Conservation (phyloP, 495 filamentous ascomycete species). For the Neurospora tetrasperma region DNA sequence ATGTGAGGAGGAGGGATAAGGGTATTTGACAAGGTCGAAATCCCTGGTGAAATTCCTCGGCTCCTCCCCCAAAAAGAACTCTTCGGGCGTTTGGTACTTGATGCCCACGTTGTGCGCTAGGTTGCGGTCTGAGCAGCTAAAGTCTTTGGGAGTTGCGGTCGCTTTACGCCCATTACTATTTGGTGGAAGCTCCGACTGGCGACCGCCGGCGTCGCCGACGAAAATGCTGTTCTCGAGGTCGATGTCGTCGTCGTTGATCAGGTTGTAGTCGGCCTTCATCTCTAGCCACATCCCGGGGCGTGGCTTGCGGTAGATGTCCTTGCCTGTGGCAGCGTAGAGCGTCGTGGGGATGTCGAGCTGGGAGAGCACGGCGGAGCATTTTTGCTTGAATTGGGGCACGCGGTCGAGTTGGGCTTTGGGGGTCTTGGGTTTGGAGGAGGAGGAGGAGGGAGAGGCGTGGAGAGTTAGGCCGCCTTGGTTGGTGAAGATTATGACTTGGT, state of each 20-base stretch:
- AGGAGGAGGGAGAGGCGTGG: constrained; percentile 52
- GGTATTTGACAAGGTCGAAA: constrained; percentile 49
- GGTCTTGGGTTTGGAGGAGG: constrained; percentile 47
- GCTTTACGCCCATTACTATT: constrained; percentile 4
- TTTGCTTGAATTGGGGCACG: constrained; percentile 67
- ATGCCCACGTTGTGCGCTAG: constrained; percentile 77
- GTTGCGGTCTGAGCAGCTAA: constrained; percentile 74
- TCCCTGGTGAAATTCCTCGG: constrained; percentile 50
- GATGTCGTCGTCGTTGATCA: constrained; percentile 47
- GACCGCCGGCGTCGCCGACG: constrained; percentile 76
- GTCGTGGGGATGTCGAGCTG: constrained; percentile 67
- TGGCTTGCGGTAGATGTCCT: constrained; percentile 79
- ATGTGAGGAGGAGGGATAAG: too few relatives aligned
- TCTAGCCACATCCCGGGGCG: constrained; percentile 84
- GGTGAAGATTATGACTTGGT: constrained; percentile 65
- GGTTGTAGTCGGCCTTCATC: constrained; percentile 60
- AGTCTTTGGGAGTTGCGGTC: constrained; percentile 32
- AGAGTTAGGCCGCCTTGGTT: constrained; percentile 80
- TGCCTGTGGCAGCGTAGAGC: constrained; percentile 74
- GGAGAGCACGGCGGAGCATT: constrained; percentile 55
- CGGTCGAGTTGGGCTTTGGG: constrained; percentile 52
- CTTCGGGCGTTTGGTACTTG: constrained; percentile 75
- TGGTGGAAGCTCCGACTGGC: constrained; percentile 19
- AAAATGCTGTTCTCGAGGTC: constrained; percentile 65
- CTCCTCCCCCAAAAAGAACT: constrained; percentile 66